Conservation (phyloP, 352 stramenopile genomes). For the Globisporangium mamillatum region DNA sequence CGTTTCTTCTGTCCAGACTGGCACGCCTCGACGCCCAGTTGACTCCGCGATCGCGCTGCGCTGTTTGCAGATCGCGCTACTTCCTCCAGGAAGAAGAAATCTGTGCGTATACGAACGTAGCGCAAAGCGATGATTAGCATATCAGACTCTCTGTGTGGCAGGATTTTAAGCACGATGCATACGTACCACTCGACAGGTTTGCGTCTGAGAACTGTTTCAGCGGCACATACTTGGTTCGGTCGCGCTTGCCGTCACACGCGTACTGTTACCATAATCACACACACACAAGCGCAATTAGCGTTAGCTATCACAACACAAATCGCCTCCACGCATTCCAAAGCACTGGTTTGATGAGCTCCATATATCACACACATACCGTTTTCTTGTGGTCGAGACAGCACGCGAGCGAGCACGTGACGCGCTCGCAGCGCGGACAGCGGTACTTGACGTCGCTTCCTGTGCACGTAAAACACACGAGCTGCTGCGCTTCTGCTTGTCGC, state of each 20-base stretch:
- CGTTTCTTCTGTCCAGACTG: conserved; percentile 30
- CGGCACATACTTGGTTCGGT: conserved; percentile 77
- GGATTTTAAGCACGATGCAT: neutral
- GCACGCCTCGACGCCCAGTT: conserved; percentile 36
- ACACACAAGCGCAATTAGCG: conserved; percentile 7
- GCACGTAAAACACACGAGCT: conserved; percentile 45
- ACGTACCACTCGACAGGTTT: conserved; percentile 68
- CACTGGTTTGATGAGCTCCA: neutral
- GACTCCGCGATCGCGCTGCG: conserved; percentile 35
- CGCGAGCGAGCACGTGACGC: conserved; percentile 75
- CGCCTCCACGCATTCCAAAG: neutral
- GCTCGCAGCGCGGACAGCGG: conserved; percentile 79
- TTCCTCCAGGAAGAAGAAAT: conserved; percentile 79
- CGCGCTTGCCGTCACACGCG: conserved; percentile 76
- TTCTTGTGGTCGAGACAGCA: conserved; percentile 85
- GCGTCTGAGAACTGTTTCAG: conserved; percentile 74
- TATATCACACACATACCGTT: conserved; percentile 30
- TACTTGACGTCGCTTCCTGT: conserved; percentile 67
- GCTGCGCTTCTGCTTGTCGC: conserved; percentile 20
- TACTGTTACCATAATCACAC: conserved; percentile 34
- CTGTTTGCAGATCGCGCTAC: conserved; percentile 56
- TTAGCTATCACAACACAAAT: neutral
- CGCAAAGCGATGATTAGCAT: neutral
- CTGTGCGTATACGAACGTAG: conserved; percentile 19
- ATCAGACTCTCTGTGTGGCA: neutral